These are phyloP conservation scores for Meyerozyma smithsonii DNA, from an alignment of 1,139 yeast genomes.

Conservation along the genomic window DNA sequence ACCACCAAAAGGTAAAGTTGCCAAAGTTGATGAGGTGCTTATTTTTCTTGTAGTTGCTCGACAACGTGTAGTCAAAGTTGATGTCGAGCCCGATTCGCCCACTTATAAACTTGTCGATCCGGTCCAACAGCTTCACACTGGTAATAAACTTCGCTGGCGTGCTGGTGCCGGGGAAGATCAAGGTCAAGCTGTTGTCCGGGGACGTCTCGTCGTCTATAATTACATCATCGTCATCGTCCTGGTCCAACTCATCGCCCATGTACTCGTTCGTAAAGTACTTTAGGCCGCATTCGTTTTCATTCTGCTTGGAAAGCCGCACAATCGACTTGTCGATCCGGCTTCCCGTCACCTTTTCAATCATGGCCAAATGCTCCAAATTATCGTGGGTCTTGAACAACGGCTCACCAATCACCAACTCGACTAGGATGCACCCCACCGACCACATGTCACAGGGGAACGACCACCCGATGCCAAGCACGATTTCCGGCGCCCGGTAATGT, in stretches of 20 bases:
- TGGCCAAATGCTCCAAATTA: slow-evolving; percentile 87
- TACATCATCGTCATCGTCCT: slow-evolving; percentile 20
- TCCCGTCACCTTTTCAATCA: slow-evolving; percentile 80
- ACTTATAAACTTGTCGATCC: slow-evolving; percentile 47
- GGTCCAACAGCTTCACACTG: slow-evolving; percentile 47
- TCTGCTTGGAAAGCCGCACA: slow-evolving; percentile 31
- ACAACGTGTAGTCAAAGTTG: slow-evolving; percentile 36
- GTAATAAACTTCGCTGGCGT: slow-evolving; percentile 46
- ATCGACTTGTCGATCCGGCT: slow-evolving; percentile 33
- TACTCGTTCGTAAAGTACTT: slow-evolving; percentile 34
- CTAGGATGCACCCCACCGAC: slow-evolving; percentile 93
- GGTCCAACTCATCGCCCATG: slow-evolving; percentile 18
- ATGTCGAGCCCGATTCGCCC: slow-evolving; percentile 37
- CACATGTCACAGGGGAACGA: slow-evolving; percentile 90
- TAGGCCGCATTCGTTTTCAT: slow-evolving; percentile 41
- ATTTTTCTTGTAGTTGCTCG: slow-evolving; percentile 39
- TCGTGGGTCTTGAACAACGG: slow-evolving; percentile 94
- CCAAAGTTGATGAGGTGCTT: slow-evolving; percentile 38
- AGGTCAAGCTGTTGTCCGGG: slow-evolving; percentile 21
- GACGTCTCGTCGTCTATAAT: slow-evolving; percentile 29
- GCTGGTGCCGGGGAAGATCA: slow-evolving; percentile 31
- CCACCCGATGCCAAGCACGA: slow-evolving; percentile 91
- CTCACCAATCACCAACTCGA: slow-evolving; percentile 91
- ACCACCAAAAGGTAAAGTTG: slow-evolving; percentile 72
- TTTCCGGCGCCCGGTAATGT: slow-evolving; percentile 97